Percentiles rank a stretch among this genome's conserved stretches.
Conservation (phyloP, 495 filamentous ascomycete species). For the Copromyces sp. region DNA sequence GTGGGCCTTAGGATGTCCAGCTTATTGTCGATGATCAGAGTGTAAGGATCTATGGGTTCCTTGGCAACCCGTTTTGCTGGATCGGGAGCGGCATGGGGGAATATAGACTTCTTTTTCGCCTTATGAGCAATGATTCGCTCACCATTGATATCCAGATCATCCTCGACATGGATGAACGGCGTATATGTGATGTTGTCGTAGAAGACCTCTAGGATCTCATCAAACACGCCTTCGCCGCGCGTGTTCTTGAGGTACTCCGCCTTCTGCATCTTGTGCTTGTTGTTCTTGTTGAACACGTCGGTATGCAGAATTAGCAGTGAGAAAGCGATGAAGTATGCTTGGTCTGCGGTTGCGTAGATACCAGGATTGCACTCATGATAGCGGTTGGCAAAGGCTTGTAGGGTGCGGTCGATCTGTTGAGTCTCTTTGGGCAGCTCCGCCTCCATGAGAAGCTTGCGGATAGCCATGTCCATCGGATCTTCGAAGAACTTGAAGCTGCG, state of each 20-base stretch:
- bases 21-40: conserved; percentile 80
- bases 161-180: conserved; percentile 93
- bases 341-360: conserved; percentile 83
- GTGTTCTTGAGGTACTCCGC: conserved; percentile 93
- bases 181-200: conserved; percentile 98
- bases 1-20: conserved; percentile 72
- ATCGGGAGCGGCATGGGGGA: conserved; percentile 56
- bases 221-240: conserved; percentile 74
- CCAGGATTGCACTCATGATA: conserved; percentile 98
- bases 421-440: conserved; percentile 94
- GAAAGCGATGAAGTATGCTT: conserved; percentile 96
- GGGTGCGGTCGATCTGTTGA: conserved; percentile 90
- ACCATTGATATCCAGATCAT: conserved; percentile 72
- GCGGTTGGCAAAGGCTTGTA: conserved; percentile 90
- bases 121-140: conserved; percentile 63
- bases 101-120: conserved; percentile 55
- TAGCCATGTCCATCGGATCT: conserved; percentile 95
- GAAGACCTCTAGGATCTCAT: conserved; percentile 88
- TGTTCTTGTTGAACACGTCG: conserved; percentile 98
- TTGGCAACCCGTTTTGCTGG: conserved; percentile 53
- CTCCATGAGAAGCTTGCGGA: conserved; percentile 91
- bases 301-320: conserved; percentile 94
- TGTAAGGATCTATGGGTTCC: conserved; percentile 91
- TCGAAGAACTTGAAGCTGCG: conserved; percentile 86
- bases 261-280: conserved; percentile 98